A percentile compares a stretch with the other conserved stretches of the same genome.
Conservation (phyloP, 1,284 basidiomycete genomes). For the Pterulicium gracile region DNA sequence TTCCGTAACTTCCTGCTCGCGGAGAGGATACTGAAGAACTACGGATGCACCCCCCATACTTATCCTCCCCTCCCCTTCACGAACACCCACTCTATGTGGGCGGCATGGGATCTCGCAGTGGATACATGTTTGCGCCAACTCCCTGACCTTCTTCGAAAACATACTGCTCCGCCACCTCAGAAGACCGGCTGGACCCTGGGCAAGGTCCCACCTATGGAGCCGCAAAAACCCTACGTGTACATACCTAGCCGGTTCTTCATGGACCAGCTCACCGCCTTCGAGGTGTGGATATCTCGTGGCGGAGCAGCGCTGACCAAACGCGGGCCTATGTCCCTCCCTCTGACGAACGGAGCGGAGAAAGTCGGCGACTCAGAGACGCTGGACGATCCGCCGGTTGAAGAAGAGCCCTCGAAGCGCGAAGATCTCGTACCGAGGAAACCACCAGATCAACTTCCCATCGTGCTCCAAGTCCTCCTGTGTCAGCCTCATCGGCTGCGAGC, state of each 20-base stretch:
- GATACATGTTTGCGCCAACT: slow-evolving; percentile 93
- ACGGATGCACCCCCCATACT: slow-evolving; percentile 95
- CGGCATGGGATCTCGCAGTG: slow-evolving; percentile 95
- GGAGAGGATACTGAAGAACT: slow-evolving; percentile 97
- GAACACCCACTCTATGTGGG: slow-evolving; percentile 94
- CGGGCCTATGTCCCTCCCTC: slow-evolving; percentile 63
- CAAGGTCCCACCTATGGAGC: background rate
- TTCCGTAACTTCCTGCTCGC: slow-evolving; percentile 97
- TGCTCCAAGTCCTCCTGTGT: slow-evolving; percentile 92
- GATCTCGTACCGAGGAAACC: slow-evolving; percentile 79
- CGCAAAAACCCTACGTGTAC: slow-evolving; percentile 45
- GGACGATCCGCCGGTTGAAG: slow-evolving; percentile 9
- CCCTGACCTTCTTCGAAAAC: slow-evolving; percentile 63
- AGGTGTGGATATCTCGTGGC: slow-evolving; percentile 94
- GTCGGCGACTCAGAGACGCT: slow-evolving; percentile 12
- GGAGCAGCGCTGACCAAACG: slow-evolving; percentile 71
- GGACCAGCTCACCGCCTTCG: slow-evolving; percentile 94
- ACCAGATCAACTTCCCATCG: slow-evolving; percentile 94
- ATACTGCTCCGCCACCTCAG: background rate
- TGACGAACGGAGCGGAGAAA: slow-evolving; percentile 24
- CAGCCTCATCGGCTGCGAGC: slow-evolving; percentile 94
- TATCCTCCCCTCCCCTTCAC: slow-evolving; percentile 88
- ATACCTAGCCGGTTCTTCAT: slow-evolving; percentile 91
- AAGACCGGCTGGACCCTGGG: background rate
- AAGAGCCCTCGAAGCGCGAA: slow-evolving; percentile 24